These are phyloP conservation scores for Isabelozyma gotoi DNA, from an alignment of 805 yeast genomes.

Conservation along the genomic window DNA sequence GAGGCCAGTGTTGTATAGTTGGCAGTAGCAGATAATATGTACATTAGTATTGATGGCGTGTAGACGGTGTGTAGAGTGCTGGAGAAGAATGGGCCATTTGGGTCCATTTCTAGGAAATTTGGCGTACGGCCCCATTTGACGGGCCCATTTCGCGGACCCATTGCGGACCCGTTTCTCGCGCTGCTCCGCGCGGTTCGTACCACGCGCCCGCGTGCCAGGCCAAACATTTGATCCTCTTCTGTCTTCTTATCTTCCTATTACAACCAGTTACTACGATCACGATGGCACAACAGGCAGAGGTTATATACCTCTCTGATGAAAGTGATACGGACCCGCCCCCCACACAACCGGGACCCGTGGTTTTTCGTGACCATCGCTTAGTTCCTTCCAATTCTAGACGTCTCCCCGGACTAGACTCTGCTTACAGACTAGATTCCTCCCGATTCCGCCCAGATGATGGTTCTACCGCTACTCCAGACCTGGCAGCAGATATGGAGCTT, in stretches of 20 bases:
- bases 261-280: no score
- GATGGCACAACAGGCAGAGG: background rate
- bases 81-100: no score
- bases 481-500: no score
- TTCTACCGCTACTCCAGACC: no score
- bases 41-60: background rate
- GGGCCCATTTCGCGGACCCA: no score
- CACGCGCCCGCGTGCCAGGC: no score
- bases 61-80: slow-evolving; percentile 1
- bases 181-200: no score
- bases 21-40: slow-evolving; percentile 1
- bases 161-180: background rate
- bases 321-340: background rate
- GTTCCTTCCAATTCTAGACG: background rate
- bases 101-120: no score
- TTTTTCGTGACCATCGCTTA: background rate
- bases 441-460: no score
- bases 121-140: no score
- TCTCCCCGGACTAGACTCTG: background rate
- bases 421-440: background rate
- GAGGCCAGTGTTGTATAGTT: background rate
- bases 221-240: no score
- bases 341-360: background rate
- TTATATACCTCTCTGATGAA: background rate
- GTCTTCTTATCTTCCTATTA: no score